Base-by-base conservation (phyloP, 2,329 filamentous ascomycete genomes). In the Alternaria longipes region DNA sequence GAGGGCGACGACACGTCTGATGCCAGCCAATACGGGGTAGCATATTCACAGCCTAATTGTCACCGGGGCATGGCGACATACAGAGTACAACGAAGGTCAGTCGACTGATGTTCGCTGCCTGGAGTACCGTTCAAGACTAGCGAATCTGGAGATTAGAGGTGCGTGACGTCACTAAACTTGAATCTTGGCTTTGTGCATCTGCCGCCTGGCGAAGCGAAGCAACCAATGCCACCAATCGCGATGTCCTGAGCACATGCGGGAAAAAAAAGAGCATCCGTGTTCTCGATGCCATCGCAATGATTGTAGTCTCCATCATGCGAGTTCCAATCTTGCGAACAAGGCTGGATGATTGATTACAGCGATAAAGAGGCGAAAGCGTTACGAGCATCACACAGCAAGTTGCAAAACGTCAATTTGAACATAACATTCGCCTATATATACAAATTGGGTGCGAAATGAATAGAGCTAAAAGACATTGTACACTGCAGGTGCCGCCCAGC, bases 401-500 rank as follows among this genome's bases (percentile, higher is more conserved):
- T 8, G 34, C 14, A 8, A 20, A n/a, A 1, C 28, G n/a, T 45
- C 8, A 2, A 59, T 36, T 30, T 26, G 28, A 50, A 26, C 30
- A 58, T 56, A 44, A 28, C 26, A 64, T 64, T 65, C 51, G 53
- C 60, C 64, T 54, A 69, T 69, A 54, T 69, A 66, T 56, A 69
- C 65, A 71, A 66, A 67, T 69, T 68, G 54, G 14, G 54, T 49
- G 54, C 56, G 45, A 54, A 49, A 65, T 62, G 51, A 46, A 65
- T 40, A 38, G 54, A 42, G 18, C 32, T 36, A 16, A 18, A 65
- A 62, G 41, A 44, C 54, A 67, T 56, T 62, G 54, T 70, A 73
- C 69, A 74, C 62, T 72, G 69, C 73, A 75, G 69, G 72, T 73
- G 68, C 69, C 64, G 60, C 70, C 69, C 66, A 70, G 66, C 63